Conservation (phyloP, 2,329 filamentous ascomycete species). For the Niveomyces coronatus region DNA sequence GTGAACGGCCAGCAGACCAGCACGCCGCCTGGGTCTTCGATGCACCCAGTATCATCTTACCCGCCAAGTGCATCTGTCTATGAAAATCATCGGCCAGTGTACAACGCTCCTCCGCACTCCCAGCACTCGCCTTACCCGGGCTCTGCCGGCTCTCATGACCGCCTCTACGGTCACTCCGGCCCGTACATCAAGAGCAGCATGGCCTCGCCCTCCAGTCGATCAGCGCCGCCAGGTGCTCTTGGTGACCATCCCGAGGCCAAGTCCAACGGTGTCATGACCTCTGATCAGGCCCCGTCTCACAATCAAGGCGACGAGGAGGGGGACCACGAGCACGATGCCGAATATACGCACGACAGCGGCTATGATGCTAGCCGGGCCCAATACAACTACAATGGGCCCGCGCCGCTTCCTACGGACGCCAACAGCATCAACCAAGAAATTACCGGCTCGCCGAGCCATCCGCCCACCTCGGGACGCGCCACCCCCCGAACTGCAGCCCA, state of each 20-base stretch:
- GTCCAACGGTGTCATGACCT: slow-evolving; percentile 56
- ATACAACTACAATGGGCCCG: slow-evolving; percentile 68
- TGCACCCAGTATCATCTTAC: slow-evolving; percentile 74
- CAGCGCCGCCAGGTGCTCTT: slow-evolving; percentile 46
- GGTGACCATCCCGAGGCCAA: slow-evolving; percentile 54
- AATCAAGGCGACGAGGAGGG: slow-evolving; percentile 56
- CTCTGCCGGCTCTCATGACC: slow-evolving; percentile 48
- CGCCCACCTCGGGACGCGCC: slow-evolving; percentile 70
- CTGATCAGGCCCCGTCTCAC: slow-evolving; percentile 36
- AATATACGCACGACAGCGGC: slow-evolving; percentile 78
- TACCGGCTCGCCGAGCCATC: slow-evolving; percentile 69
- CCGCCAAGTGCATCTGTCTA: slow-evolving; percentile 59
- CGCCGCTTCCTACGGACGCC: slow-evolving; percentile 54
- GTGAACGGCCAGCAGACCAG: slow-evolving; percentile 62
- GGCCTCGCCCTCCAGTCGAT: slow-evolving; percentile 64
- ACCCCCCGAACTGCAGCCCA: slow-evolving; percentile 72
- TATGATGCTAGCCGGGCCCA: slow-evolving; percentile 64
- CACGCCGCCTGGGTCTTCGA: slow-evolving; percentile 68
- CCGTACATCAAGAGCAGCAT: slow-evolving; percentile 78
- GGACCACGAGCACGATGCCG: slow-evolving; percentile 65
- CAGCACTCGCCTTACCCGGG: slow-evolving; percentile 65
- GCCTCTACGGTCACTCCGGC: slow-evolving; percentile 57
- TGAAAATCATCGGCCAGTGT: slow-evolving; percentile 68
- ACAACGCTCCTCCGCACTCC: slow-evolving; percentile 57
- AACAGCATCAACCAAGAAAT: slow-evolving; percentile 77